Base-by-base conservation (phyloP, 176 grass and related monocot genomes). In the Carex parvula region DNA sequence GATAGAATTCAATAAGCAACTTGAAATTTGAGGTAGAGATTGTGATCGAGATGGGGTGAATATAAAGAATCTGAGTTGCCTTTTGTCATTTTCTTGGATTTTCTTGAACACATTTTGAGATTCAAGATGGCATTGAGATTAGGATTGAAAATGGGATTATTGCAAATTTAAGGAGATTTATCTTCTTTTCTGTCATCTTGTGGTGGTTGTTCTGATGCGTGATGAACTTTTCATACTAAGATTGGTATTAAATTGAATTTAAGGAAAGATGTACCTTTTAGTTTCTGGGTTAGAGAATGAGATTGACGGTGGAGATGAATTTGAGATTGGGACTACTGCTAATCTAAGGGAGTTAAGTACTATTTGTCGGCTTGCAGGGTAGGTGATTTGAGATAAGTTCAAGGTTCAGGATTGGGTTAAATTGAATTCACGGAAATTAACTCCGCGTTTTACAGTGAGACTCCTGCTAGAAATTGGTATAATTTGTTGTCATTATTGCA, bases 381-480 rank as follows among this genome's bases (percentile, higher is more conserved):
- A 82, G 79, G 79, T 82, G 3, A 39, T 63, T 52, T 61, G 37
- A 60, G 59, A 59, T 60, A 63, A 41, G 17, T 60, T 60, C 30
- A 5, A 63, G 16, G 57, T 39, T 64, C 9, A 37, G 26, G 35
- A 64, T 66, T 10, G 21, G 39, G 22, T 50, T 63, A 81, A 16
- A 67, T 61, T 64, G 80, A 48, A 66, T 82, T 67, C 66, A 50
- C 53, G 33, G 79, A 48, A 50, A 64, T 53, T 82, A 67, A 82
- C 62, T 66, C 80, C n/a, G 1, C 59, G n/a, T 46, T 48, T 44
- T 26, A 46, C 39, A 33, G 17, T 64, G 80, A 82, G 32, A 67
- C 52, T 46, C 59, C 60, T 67, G 41, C 35, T 82, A 48, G 44
- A 81, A 33, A 65, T 65, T 67, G 56, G 41, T 29, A 66, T 64